These are phyloP conservation scores for Radiomyces spectabilis DNA, from an alignment of 192 early-diverging fungal species.

Conservation along the genomic window DNA sequence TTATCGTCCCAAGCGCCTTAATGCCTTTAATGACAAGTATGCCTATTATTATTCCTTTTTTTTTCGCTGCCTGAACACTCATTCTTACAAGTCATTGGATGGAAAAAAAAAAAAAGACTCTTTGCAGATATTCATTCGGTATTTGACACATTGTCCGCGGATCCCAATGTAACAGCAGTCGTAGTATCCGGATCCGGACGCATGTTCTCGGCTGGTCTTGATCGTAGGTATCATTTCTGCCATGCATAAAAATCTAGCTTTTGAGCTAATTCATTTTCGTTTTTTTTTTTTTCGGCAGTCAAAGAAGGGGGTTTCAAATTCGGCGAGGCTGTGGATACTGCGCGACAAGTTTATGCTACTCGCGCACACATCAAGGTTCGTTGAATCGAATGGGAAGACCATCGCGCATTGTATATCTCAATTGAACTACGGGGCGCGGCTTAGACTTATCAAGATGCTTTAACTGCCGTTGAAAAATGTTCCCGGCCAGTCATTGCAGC, in stretches of 20 bases:
- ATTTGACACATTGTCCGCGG: slow-evolving; percentile 50
- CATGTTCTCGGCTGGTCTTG: slow-evolving; percentile 89
- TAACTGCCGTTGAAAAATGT: slow-evolving; percentile 78
- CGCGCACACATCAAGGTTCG: slow-evolving; percentile 32
- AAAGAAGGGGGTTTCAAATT: not conserved
- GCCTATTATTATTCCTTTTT: too few species aligned
- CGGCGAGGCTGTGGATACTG: slow-evolving; percentile 4
- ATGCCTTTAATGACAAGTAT: slow-evolving; percentile 71
- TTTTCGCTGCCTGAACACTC: too few species aligned
- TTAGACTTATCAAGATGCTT: slow-evolving; percentile 61
- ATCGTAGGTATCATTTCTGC: slow-evolving; percentile 46
- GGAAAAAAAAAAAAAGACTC: not conserved
- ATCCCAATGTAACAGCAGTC: slow-evolving; percentile 65
- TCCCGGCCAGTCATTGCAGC: slow-evolving; percentile 85
- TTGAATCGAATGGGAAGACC: not conserved
- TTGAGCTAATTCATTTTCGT: not conserved
- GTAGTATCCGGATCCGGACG: slow-evolving; percentile 69
- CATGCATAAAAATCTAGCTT: not conserved
- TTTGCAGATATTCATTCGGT: slow-evolving; percentile 52
- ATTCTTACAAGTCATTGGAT: slow-evolving; percentile 11
- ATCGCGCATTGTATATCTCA: not conserved
- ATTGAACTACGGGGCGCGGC: slow-evolving; percentile 5
- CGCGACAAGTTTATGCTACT: slow-evolving; percentile 27
- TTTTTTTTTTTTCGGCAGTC: not conserved
- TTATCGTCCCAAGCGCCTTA: slow-evolving; percentile 75